Conservation (phyloP, 257 asterid genomes). For the Jaltomata sinuosa region DNA sequence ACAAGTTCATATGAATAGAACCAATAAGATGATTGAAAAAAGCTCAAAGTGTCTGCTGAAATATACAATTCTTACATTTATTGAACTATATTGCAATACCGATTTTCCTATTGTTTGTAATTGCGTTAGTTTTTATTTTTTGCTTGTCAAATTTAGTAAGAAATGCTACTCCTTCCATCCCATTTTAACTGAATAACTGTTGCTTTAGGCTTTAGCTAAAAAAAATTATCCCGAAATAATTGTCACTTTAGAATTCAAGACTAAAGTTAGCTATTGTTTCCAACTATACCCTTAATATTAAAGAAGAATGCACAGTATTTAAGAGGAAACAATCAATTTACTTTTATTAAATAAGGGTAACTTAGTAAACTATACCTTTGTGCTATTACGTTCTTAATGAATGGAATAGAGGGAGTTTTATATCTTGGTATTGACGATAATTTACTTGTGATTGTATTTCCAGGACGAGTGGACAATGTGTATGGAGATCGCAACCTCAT, state of each 20-base stretch:
- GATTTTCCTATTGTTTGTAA: background rate
- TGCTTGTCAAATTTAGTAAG: background rate
- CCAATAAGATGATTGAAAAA: background rate
- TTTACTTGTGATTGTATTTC: background rate
- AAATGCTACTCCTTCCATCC: background rate
- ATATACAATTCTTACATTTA: background rate
- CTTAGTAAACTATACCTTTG: background rate
- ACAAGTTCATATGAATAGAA: background rate
- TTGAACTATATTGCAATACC: background rate
- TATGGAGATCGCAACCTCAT: conserved; percentile 97
- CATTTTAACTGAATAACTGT: background rate
- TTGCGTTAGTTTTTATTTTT: background rate
- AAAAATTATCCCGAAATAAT: too few relatives aligned
- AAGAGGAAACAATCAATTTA: background rate
- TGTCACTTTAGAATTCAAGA: too few relatives aligned
- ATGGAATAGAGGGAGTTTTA: background rate
- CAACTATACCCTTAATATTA: background rate
- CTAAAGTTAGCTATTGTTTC: background rate
- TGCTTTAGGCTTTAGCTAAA: background rate
- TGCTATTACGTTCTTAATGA: background rate
- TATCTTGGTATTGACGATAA: background rate
- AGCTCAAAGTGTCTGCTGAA: background rate
- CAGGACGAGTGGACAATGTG: conserved; percentile 96
- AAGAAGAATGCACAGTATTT: background rate
- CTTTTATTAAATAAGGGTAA: too few relatives aligned